phyloP scores from a whole-genome alignment of 495 filamentous ascomycete genomes.

The Beverwykella pulmonaria region DNA sequence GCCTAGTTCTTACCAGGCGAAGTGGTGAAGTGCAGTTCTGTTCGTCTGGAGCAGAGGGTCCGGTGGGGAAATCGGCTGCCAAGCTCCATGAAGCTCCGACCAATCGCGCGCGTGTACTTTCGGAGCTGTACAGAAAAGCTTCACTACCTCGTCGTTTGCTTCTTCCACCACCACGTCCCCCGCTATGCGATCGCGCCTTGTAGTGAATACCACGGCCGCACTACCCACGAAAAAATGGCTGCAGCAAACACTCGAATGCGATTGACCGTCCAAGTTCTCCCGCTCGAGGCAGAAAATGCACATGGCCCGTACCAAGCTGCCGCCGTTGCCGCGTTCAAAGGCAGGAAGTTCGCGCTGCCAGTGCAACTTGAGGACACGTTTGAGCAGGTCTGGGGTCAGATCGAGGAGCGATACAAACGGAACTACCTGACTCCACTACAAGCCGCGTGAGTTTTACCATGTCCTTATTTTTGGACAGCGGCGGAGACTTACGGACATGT shows the following conservation, averaged over 20 bases:
- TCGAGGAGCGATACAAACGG: slow-evolving; percentile 37
- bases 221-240: neutral
- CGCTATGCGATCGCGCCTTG: slow-evolving; percentile 13
- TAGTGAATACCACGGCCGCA: neutral
- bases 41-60: neutral
- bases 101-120: neutral
- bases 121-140: neutral
- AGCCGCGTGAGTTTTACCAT: slow-evolving; percentile 26
- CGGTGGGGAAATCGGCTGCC: slow-evolving; percentile 5
- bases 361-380: slow-evolving; percentile 35
- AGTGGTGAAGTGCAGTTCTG: too few relatives aligned
- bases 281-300: slow-evolving; percentile 19
- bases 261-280: slow-evolving; percentile 29
- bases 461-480: neutral
- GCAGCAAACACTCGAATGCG: slow-evolving; percentile 18
- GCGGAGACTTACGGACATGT: slow-evolving; percentile 17
- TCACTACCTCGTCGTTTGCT: neutral
- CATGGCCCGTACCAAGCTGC: neutral
- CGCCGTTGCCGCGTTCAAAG: slow-evolving; percentile 10
- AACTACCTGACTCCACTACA: slow-evolving; percentile 33
- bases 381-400: slow-evolving; percentile 31
- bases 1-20: neutral
- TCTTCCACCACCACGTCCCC: neutral
- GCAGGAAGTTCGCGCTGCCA: slow-evolving; percentile 28
- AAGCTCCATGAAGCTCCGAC: neutral